Evolutionary conservation across 2,329 filamentous ascomycete genomes (phyloP), one percentile per base, ranked within the genome.

Genomic region (Malbranchea cinnamomea): DNA sequence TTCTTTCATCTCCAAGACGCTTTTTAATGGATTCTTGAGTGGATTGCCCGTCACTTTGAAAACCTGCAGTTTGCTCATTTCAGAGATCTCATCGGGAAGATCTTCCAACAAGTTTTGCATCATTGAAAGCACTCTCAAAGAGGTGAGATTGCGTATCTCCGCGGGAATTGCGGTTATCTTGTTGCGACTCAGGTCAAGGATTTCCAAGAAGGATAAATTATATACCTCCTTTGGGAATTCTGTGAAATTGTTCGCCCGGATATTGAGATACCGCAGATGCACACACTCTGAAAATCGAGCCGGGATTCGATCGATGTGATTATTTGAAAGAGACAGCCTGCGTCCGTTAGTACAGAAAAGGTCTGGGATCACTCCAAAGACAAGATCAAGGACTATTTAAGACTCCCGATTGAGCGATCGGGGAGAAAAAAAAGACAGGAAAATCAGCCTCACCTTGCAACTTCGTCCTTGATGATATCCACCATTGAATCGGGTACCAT

Each of bases 31-130:
- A 43, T 87, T 87, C 35, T 67, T 70, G 35, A 94, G 69, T 6
- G 81, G 81, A 43, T 94, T 94, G 26, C 83, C 83, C 34, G 87
- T 79, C 20, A 94, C 71, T 53, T 92, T 93, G 33, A 95, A 65
- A 41, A 91, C 79, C 49, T 87, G 81, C 35, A 95, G 60, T 32
- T 83, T 89, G 33, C 69, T 75, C 79, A 94, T 92, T 40, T 93
- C 84, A 32, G 81, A 83, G 13, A 95, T 59, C 40, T 81, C 85
- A 5, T 80, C 59, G 2, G 87, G 87, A 11, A 95, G 61, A 42
- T 85, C 77, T 39, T 82, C 75, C 43, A 95, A 82, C 36, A 78
- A 72, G 51, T 94, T 94, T 48, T 80, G 81, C 42, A 81, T 78
- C 20, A 94, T 69, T 2, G 84, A 85, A 32, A 95, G 64, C 10